Conservation (phyloP, 495 filamentous ascomycete genomes). For the Aspergillus campestris region DNA sequence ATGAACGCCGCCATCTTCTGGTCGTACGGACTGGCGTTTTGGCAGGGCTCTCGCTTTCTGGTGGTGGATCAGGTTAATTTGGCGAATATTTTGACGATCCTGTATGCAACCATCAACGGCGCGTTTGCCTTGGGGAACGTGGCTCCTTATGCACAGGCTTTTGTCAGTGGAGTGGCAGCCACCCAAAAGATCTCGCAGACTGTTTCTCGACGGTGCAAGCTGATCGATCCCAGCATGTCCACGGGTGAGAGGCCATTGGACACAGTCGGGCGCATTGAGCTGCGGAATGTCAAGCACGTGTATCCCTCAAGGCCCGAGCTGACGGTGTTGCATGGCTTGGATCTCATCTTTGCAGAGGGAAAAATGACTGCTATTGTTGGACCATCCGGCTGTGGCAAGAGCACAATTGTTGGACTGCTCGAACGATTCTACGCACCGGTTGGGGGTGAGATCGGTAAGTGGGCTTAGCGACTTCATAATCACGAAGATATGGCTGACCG, state of each 20-base stretch:
- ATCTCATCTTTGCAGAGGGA: constrained; percentile 65
- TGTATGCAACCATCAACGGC: constrained; percentile 80
- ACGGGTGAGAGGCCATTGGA: constrained; percentile 59
- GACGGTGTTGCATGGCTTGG: constrained; percentile 71
- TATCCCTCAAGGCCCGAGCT: constrained; percentile 87
- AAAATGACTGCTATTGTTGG: constrained; percentile 79
- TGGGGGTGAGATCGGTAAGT: constrained; percentile 34
- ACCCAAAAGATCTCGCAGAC: constrained; percentile 86
- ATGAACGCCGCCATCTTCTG: constrained; percentile 75
- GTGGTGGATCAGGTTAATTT: constrained; percentile 50
- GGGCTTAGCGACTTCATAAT: too few relatives aligned
- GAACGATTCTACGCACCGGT: constrained; percentile 88
- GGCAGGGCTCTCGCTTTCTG: constrained; percentile 75
- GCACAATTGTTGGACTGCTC: constrained; percentile 81
- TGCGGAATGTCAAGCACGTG: constrained; percentile 76
- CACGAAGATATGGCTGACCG: constrained; percentile 7
- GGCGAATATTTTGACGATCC: constrained; percentile 54
- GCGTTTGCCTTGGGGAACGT: constrained; percentile 84
- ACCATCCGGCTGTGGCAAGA: constrained; percentile 79
- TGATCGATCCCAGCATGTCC: constrained; percentile 54
- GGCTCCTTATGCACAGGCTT: constrained; percentile 72
- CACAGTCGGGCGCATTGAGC: constrained; percentile 65
- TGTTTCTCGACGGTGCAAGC: constrained; percentile 59
- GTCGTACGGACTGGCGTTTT: constrained; percentile 85
- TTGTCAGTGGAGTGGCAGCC: constrained; percentile 68